These are phyloP conservation scores for Metschnikowia peoriensis DNA, from an alignment of 805 yeast genomes.

Conservation along the genomic window DNA sequence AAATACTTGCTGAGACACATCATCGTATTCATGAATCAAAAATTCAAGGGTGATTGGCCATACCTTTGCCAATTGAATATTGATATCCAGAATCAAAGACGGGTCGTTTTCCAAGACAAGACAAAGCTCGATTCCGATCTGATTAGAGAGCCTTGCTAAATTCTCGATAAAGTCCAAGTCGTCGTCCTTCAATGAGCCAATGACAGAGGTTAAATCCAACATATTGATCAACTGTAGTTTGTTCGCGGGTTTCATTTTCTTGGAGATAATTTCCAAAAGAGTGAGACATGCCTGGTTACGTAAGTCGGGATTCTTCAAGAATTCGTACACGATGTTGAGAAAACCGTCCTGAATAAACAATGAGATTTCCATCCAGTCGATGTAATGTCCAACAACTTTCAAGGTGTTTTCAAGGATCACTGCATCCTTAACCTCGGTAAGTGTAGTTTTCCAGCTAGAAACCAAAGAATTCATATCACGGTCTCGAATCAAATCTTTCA, in stretches of 20 bases:
- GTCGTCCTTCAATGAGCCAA: constrained; percentile 42
- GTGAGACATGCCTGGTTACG: constrained; percentile 60
- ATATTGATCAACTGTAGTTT: constrained; percentile 68
- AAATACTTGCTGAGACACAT: constrained; percentile 78
- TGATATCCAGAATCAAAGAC: constrained; percentile 35
- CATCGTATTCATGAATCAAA: constrained; percentile 83
- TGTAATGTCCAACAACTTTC: constrained; percentile 75
- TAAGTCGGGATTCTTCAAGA: constrained; percentile 47
- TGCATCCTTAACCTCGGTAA: constrained; percentile 35
- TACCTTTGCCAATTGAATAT: constrained; percentile 49
- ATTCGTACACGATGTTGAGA: constrained; percentile 56
- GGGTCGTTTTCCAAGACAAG: constrained; percentile 56
- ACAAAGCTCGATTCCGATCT: constrained; percentile 75
- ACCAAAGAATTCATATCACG: constrained; percentile 70
- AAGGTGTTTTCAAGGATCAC: constrained; percentile 55
- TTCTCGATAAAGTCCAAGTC: constrained; percentile 71
- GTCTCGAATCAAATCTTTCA: constrained; percentile 81
- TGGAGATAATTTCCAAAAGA: constrained; percentile 62
- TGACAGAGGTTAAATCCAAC: constrained; percentile 60
- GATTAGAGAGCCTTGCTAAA: constrained; percentile 69
- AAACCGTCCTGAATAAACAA: constrained; percentile 63
- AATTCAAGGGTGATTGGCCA: constrained; percentile 74
- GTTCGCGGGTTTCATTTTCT: constrained; percentile 73
- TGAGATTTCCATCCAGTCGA: constrained; percentile 88
- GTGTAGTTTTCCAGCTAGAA: constrained; percentile 62